Conservation (phyloP, 192 early-diverging fungal genomes). For the Paraglomus occultum region DNA sequence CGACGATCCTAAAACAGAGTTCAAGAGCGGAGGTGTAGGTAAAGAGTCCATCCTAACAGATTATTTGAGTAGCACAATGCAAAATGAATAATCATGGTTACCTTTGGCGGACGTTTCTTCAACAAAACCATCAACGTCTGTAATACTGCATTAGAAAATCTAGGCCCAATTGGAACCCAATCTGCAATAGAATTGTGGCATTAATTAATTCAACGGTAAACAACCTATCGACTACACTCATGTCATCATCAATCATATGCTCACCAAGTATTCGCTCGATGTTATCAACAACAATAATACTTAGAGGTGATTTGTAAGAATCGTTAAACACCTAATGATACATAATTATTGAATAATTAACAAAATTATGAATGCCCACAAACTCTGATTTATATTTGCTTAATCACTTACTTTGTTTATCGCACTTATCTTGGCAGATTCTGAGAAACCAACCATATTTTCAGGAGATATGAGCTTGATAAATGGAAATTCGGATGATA, state of each 20-base stretch:
- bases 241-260: not conserved
- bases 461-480: constrained; percentile 97
- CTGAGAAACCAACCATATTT: constrained; percentile 88
- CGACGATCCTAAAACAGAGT: constrained; percentile 50
- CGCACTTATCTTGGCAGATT: constrained; percentile 76
- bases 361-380: not conserved
- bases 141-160: constrained; percentile 90
- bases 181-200: constrained; percentile 45
- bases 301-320: constrained; percentile 93
- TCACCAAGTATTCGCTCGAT: constrained; percentile 86
- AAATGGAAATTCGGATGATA: constrained; percentile 89
- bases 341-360: not conserved
- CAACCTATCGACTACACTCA: constrained; percentile 1
- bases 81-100: constrained; percentile 23
- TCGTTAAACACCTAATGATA: constrained; percentile 79
- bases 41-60: no score
- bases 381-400: not conserved
- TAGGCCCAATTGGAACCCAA: constrained; percentile 92
- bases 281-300: constrained; percentile 91
- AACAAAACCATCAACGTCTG: constrained; percentile 92
- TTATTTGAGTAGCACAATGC: no score
- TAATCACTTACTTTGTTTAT: constrained; percentile 71
- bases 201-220: not conserved
- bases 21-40: not conserved
- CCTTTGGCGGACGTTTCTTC: constrained; percentile 87